These are phyloP conservation scores for Lomentospora prolificans DNA, from an alignment of 2,329 filamentous ascomycete species.

Conservation along the genomic window DNA sequence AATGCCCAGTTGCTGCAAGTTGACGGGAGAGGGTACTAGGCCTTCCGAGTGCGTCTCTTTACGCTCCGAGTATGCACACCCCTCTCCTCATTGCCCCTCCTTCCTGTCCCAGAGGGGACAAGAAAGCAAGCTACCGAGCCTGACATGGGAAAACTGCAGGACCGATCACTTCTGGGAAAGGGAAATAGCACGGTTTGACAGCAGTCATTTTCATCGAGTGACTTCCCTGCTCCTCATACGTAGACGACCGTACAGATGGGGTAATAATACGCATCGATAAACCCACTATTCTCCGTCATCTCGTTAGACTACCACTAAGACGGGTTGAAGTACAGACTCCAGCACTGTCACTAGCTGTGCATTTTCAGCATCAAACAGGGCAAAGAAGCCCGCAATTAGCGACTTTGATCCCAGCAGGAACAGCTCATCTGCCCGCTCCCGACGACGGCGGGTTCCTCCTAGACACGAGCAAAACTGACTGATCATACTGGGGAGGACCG, in stretches of 20 bases:
- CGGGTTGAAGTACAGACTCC: neutral
- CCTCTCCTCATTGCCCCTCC: neutral
- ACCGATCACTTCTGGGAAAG: neutral
- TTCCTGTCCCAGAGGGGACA: neutral
- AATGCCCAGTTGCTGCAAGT: neutral
- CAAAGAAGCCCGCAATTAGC: too few relatives aligned
- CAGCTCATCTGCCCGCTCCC: neutral
- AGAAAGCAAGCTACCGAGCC: neutral
- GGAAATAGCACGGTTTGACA: neutral
- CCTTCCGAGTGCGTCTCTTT: neutral
- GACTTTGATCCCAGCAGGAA: neutral
- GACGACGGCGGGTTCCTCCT: neutral
- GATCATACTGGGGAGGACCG: neutral
- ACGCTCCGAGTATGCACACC: neutral
- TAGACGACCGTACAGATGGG: neutral
- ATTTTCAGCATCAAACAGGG: neutral
- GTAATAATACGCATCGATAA: neutral
- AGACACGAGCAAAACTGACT: neutral
- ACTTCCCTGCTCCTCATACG: neutral
- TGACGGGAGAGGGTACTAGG: neutral
- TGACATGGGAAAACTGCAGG: neutral
- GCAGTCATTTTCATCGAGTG: neutral
- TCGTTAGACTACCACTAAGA: neutral
- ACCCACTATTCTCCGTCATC: neutral
- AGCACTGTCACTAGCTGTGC: neutral